phyloP scores from a whole-genome alignment of 2,329 filamentous ascomycete genomes.

The Hawksworthiomyces lignivorus region DNA sequence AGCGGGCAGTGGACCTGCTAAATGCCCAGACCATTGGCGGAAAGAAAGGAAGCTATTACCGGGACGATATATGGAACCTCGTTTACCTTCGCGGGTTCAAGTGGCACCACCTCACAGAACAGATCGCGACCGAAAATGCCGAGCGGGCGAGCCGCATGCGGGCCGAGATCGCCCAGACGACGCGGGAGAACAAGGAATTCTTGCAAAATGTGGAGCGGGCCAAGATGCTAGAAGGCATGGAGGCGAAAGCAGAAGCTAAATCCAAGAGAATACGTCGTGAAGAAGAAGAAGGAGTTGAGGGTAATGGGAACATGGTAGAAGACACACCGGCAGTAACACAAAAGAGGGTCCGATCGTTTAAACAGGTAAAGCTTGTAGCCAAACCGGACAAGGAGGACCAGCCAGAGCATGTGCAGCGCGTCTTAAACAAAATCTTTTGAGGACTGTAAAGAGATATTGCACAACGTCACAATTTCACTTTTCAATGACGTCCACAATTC shows the following conservation, averaged over 20 bases:
- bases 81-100: constrained; percentile 79
- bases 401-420: constrained; percentile 49
- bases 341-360: constrained; percentile 44
- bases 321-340: constrained; percentile 2
- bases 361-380: constrained; percentile 54
- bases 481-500: no score
- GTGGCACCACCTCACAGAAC: constrained; percentile 66
- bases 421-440: constrained; percentile 59
- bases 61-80: constrained; percentile 81
- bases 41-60: constrained; percentile 76
- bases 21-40: constrained; percentile 75
- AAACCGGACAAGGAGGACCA: constrained; percentile 40
- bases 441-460: no score
- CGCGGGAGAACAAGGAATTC: constrained; percentile 75
- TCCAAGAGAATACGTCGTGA: constrained; percentile 3
- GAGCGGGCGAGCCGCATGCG: constrained; percentile 68
- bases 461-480: no score
- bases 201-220: constrained; percentile 70
- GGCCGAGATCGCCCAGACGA: constrained; percentile 68
- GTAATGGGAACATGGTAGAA: constrained; percentile 5
- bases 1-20: constrained; percentile 65
- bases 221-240: constrained; percentile 72
- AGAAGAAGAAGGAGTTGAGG: constrained; percentile 20
- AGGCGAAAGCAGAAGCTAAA: constrained; percentile 48
- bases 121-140: constrained; percentile 75